These are phyloP conservation scores for Zygosaccharomyces siamensis DNA, from an alignment of 805 yeast genomes.

Conservation along the genomic window DNA sequence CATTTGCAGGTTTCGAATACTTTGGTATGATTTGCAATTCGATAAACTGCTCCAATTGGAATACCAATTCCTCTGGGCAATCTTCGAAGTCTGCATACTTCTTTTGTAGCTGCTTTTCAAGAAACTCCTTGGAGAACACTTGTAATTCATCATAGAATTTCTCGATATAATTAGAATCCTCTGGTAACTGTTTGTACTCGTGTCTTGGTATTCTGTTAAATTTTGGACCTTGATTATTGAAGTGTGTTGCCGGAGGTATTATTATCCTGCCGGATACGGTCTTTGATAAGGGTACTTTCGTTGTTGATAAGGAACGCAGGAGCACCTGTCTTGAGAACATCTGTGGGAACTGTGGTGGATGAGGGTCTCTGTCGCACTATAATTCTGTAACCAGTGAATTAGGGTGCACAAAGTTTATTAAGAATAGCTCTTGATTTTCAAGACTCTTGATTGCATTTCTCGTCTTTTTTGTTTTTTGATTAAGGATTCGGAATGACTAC, in stretches of 20 bases:
- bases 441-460: background rate
- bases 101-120: constrained; percentile 24
- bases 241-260: constrained; percentile 22
- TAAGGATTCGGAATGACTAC: background rate
- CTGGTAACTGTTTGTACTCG: constrained; percentile 46
- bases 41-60: constrained; percentile 38
- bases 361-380: background rate
- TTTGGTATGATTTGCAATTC: constrained; percentile 31
- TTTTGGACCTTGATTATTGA: constrained; percentile 4
- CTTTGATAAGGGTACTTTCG: constrained; percentile 9
- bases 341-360: background rate
- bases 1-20: constrained; percentile 10
- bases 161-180: constrained; percentile 48
- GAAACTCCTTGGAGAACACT: constrained; percentile 17
- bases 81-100: constrained; percentile 38
- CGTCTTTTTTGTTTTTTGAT: background rate
- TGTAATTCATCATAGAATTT: constrained; percentile 44
- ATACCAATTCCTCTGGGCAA: constrained; percentile 38
- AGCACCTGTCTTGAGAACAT: background rate
- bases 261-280: constrained; percentile 21
- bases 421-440: background rate
- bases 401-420: background rate
- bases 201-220: constrained; percentile 15
- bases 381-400: too few species aligned
- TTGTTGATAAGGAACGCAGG: constrained; percentile 8